Evolutionary conservation across 208 protist genomes (phyloP).

Genomic region (Strigomonas culicis): DNA sequence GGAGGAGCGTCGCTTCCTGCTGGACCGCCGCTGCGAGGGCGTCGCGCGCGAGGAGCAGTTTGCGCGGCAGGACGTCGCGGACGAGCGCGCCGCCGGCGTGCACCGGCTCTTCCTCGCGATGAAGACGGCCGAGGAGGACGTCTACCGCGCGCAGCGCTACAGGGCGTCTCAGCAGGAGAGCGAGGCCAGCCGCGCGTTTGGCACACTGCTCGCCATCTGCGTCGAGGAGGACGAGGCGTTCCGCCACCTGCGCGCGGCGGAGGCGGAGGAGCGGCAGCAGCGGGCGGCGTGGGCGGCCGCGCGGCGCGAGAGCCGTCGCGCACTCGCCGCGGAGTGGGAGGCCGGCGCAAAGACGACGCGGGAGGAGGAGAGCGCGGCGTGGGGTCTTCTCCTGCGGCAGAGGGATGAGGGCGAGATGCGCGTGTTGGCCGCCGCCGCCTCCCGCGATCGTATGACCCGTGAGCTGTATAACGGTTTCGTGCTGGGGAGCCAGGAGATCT

Average conservation of each 20-base stretch:
- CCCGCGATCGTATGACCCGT: slow-evolving; percentile 14
- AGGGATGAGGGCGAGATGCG: slow-evolving; percentile 24
- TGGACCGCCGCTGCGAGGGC: background rate
- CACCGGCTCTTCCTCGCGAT: background rate
- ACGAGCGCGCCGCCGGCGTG: background rate
- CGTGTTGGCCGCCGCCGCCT: slow-evolving; percentile 18
- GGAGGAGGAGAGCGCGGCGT: slow-evolving; percentile 28
- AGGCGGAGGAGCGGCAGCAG: slow-evolving; percentile 37
- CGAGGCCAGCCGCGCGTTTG: slow-evolving; percentile 9
- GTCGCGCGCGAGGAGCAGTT: background rate
- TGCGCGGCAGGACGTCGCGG: background rate
- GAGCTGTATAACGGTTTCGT: slow-evolving; percentile 18
- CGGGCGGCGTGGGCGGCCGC: slow-evolving; percentile 26
- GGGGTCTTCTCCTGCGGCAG: background rate
- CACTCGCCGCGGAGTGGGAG: slow-evolving; percentile 16
- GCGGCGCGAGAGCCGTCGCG: slow-evolving; percentile 13
- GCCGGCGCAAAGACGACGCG: slow-evolving; percentile 7
- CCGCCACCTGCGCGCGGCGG: slow-evolving; percentile 16
- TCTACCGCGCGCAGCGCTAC: slow-evolving; percentile 11
- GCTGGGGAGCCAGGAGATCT: slow-evolving; percentile 20
- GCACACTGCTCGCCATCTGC: slow-evolving; percentile 18
- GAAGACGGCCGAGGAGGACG: background rate
- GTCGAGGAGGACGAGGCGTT: slow-evolving; percentile 29
- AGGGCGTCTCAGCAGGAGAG: slow-evolving; percentile 12
- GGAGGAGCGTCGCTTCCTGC: background rate